Evolutionary conservation across 305 asterid species (phyloP).

Genomic region (Monarda citriodora): DNA sequence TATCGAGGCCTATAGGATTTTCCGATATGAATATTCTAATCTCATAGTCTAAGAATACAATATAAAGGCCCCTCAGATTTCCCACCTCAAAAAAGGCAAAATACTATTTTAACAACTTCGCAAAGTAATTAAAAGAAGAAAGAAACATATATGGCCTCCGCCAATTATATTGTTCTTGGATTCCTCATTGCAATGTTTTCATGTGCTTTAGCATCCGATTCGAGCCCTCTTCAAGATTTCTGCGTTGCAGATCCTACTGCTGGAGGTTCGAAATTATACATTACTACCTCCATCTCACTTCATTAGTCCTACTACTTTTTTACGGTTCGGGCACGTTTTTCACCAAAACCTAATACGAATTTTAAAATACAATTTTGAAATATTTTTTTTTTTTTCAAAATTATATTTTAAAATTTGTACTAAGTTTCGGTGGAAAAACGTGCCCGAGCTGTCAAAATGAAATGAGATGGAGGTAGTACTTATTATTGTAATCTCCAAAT

Average conservation of each 20-base stretch:
- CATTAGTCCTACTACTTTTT: no score
- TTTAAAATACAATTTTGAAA: no score
- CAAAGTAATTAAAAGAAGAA: neutral
- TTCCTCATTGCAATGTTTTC: conserved; percentile 9
- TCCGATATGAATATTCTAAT: neutral
- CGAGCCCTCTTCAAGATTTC: conserved; percentile 58
- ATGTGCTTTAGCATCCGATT: conserved; percentile 35
- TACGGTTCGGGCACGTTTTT: no score
- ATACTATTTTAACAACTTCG: neutral
- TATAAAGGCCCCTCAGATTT: neutral
- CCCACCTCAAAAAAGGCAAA: conserved; percentile 9
- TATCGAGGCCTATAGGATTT: neutral
- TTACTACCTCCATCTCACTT: no score
- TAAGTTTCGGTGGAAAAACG: no score
- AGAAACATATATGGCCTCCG: conserved; percentile 10
- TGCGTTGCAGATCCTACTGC: conserved; percentile 42
- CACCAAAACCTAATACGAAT: no score
- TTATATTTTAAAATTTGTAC: no score
- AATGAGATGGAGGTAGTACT: no score
- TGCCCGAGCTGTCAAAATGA: no score
- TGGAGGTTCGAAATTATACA: conserved; percentile 24
- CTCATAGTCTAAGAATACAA: no score
- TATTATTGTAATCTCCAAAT: neutral
- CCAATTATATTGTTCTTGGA: neutral
- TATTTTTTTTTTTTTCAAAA: no score